Conservation (phyloP, 108 stramenopile species). For the Cyclotella cryptica region DNA sequence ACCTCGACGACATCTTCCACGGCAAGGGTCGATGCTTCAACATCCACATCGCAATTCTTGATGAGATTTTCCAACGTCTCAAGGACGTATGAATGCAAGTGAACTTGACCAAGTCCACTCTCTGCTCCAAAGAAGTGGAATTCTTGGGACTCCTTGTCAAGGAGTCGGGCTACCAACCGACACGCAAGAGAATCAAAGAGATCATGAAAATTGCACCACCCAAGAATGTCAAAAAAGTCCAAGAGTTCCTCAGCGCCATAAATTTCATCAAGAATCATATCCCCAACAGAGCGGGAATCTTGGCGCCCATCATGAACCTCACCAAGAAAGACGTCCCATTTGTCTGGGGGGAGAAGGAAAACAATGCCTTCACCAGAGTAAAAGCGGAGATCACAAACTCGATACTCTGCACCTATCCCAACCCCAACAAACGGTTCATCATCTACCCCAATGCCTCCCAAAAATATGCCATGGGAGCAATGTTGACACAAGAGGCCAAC, state of each 20-base stretch:
- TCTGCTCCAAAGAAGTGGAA: constrained; percentile 29
- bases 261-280: constrained; percentile 48
- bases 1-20: too few species aligned
- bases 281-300: constrained; percentile 22
- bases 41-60: neutral
- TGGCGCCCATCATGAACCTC: constrained; percentile 33
- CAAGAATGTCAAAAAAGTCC: constrained; percentile 21
- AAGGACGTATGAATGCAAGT: constrained; percentile 26
- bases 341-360: constrained; percentile 2
- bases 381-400: constrained; percentile 1
- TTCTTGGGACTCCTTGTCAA: constrained; percentile 15
- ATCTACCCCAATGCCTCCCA: constrained; percentile 55
- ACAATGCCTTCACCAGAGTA: neutral
- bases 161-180: constrained; percentile 6
- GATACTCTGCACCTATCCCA: constrained; percentile 40
- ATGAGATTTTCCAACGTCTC: neutral
- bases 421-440: constrained; percentile 40
- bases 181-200: constrained; percentile 15
- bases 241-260: constrained; percentile 40
- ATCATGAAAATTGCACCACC: constrained; percentile 29
- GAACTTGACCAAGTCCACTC: constrained; percentile 33
- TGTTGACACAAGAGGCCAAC: constrained; percentile 44
- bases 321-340: constrained; percentile 20
- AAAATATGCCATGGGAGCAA: constrained; percentile 45
- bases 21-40: neutral